Evolutionary conservation across 2,329 filamentous ascomycete species (phyloP).

Genomic region (Beauveria medogensis): DNA sequence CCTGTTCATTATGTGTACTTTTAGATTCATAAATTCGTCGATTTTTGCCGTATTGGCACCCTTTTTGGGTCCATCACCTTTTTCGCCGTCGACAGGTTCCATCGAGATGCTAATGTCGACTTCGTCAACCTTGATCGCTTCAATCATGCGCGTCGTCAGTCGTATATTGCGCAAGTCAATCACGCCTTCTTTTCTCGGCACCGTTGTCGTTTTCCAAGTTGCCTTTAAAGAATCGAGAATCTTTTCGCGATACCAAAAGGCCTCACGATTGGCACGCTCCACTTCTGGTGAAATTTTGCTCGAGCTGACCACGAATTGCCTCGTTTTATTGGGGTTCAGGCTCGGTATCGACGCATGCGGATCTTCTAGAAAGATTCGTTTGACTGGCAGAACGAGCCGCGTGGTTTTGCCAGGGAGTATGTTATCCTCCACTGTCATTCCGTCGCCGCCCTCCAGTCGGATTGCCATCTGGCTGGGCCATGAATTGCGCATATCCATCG

Average conservation of each 20-base stretch:
- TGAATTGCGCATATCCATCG: slow-evolving; percentile 79
- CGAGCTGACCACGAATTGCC: slow-evolving; percentile 86
- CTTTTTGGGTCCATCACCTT: neutral
- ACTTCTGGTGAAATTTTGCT: slow-evolving; percentile 70
- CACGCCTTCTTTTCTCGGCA: slow-evolving; percentile 49
- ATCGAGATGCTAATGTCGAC: slow-evolving; percentile 59
- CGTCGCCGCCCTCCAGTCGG: slow-evolving; percentile 47
- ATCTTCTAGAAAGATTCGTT: slow-evolving; percentile 66
- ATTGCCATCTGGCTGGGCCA: slow-evolving; percentile 77
- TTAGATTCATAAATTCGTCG: slow-evolving; percentile 57
- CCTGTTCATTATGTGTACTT: slow-evolving; percentile 66
- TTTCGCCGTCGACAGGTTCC: slow-evolving; percentile 21
- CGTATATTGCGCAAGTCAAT: slow-evolving; percentile 72
- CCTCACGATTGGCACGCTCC: slow-evolving; percentile 69
- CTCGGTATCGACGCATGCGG: slow-evolving; percentile 71
- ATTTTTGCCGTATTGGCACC: slow-evolving; percentile 23
- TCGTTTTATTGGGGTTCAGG: slow-evolving; percentile 70
- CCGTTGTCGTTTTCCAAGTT: slow-evolving; percentile 56
- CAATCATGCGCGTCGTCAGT: slow-evolving; percentile 70
- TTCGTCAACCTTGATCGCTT: slow-evolving; percentile 74
- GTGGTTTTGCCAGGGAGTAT: slow-evolving; percentile 62
- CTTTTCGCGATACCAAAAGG: slow-evolving; percentile 85
- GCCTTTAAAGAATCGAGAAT: slow-evolving; percentile 65
- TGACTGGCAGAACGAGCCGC: slow-evolving; percentile 68
- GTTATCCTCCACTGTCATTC: slow-evolving; percentile 41